Evolutionary conservation across 2,329 filamentous ascomycete genomes (phyloP).

Genomic region (Lecanoromycetidae sp.): DNA sequence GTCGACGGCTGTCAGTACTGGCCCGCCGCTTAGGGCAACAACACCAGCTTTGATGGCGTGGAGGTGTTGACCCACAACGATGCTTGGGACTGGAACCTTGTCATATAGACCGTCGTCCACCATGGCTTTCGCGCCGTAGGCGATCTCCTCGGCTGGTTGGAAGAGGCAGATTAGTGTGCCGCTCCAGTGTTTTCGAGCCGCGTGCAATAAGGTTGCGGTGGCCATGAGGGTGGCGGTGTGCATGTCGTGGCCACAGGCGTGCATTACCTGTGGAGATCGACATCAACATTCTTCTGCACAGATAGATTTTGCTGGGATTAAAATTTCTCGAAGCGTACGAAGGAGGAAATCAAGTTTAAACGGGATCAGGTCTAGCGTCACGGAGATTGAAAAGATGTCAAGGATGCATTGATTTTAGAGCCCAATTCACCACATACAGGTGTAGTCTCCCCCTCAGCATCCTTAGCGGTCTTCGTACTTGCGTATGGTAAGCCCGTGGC

Average conservation of each 20-base stretch:
- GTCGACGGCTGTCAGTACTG: constrained; percentile 28
- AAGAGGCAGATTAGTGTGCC: constrained; percentile 51
- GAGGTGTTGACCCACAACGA: constrained; percentile 46
- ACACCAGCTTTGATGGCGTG: constrained; percentile 30
- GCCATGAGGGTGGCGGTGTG: constrained; percentile 50
- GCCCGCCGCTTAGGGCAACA: constrained; percentile 25
- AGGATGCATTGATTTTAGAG: no score
- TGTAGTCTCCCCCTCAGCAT: constrained; percentile 36
- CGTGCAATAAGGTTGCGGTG: constrained; percentile 38
- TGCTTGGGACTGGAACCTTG: constrained; percentile 42
- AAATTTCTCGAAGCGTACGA: no score
- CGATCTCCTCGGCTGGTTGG: constrained; percentile 52
- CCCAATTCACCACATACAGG: no score
- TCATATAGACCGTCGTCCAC: constrained; percentile 45
- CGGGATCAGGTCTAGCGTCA: no score
- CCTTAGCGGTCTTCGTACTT: constrained; percentile 34
- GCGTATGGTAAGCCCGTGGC: constrained; percentile 44
- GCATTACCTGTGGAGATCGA: no score
- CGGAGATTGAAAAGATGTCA: no score
- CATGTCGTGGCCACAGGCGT: constrained; percentile 57
- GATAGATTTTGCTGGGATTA: no score
- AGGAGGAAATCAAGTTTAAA: no score
- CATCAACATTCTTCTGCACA: no score
- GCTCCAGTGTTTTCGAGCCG: constrained; percentile 36
- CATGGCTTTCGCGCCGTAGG: constrained; percentile 47